Base-by-base conservation (phyloP, 108 stramenopile genomes). In the Pseudonitzschia multiseries region DNA sequence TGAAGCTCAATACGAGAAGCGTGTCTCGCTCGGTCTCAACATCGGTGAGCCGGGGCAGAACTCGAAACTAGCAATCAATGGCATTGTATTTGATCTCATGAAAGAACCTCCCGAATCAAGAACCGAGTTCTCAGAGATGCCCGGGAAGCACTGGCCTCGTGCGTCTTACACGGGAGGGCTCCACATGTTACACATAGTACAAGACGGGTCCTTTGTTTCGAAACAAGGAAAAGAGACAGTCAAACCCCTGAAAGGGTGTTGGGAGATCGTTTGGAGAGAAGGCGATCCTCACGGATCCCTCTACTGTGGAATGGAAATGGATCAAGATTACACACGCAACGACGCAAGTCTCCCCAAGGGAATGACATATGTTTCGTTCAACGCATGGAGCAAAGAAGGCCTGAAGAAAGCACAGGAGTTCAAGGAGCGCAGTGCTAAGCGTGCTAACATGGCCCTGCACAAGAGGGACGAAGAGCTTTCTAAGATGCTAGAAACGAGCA, bases 251-350 rank as follows among this genome's bases (percentile, higher is more conserved):
- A 67, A 87, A 40, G 83, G 83, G 12, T 84, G 75, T 24, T 90
- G 87, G 87, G 89, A 90, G 64, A 70, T 90, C 26, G 65, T 86
- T 36, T 90, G 89, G 89, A 75, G 80, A 22, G 44, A 83, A 13
- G 78, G 81, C 71, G 73, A 72, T 14, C 69, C 77, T 10, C 72
- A 82, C 15, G 89, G 89, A 57, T 71, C 84, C 18, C 64, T 90
- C 8, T 70, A 83, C 68, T 75, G 75, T 60, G 89, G 83, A 4
- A 81, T 90, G 59, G 79, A 87, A 64, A 68, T 89, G 36, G 74
- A 82, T 0, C 72, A 83, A 28, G 84, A 77, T 44, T 63, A 83
- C 63, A 72, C 65, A 10, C 68, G 85, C n/a, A 90, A 90, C 69
- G 81, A 79, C 51, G 84, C 78, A 17, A 26, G 79, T 0, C 68